phyloP scores from a whole-genome alignment of 2,329 filamentous ascomycete genomes.

The Xylaria sp. region DNA sequence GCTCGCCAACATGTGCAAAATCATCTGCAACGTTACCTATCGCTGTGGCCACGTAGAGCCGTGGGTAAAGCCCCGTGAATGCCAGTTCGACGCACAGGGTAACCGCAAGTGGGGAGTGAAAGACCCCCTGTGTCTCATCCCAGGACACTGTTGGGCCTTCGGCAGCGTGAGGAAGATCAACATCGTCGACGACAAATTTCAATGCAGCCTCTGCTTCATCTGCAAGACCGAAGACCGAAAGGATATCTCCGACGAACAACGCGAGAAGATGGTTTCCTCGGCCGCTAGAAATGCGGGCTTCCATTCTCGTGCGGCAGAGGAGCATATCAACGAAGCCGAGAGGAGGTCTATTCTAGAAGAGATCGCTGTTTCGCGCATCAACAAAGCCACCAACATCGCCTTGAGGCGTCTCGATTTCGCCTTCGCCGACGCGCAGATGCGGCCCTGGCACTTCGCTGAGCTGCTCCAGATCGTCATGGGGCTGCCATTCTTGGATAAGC shows the following conservation, averaged over 20 bases:
- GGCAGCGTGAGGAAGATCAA: constrained; percentile 6
- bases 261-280: neutral
- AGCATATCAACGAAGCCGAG: neutral
- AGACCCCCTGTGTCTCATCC: constrained; percentile 15
- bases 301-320: neutral
- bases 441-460: constrained; percentile 8
- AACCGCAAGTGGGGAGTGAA: neutral
- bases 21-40: constrained; percentile 20
- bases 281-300: neutral
- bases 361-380: neutral
- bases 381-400: neutral
- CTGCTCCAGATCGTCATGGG: constrained; percentile 14
- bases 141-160: constrained; percentile 4
- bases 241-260: neutral
- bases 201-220: constrained; percentile 11
- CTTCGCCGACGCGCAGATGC: constrained; percentile 10
- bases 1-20: constrained; percentile 13
- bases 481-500: constrained; percentile 13
- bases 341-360: neutral
- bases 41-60: constrained; percentile 16
- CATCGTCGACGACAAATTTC: neutral
- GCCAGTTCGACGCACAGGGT: neutral
- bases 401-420: constrained; percentile 11
- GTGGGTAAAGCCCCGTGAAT: neutral
- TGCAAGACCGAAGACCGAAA: neutral